Evolutionary conservation across 2,329 filamentous ascomycete genomes (phyloP), one percentile per base, ranked within the genome.

Genomic region (Aspergillus unguis): DNA sequence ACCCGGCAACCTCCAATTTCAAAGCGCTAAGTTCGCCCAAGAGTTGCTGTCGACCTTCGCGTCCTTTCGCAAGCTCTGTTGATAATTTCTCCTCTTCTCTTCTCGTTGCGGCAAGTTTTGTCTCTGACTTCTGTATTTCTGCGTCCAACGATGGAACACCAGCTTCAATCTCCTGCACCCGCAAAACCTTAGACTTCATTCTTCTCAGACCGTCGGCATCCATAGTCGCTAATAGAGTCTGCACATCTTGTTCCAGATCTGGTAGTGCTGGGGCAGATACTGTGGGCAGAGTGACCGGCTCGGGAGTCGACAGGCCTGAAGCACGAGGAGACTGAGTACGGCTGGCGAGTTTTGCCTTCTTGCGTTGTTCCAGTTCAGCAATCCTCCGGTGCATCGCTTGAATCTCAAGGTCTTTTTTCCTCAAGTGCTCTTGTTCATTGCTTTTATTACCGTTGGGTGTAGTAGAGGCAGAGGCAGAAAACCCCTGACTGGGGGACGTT

Each of bases 151-250:
- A 67, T 37, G 77, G 74, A 43, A 80, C 64, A 8, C 71, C 74
- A 25, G 73, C 72, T 58, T 79, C 71, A n/a, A 80, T 75, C 37
- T 79, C 75, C 52, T 72, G 71, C 57, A 76, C 75, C 27, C 76
- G 71, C 25, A 72, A 61, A 37, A 71, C 62, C 51, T 71, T 76
- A 43, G 65, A 63, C 31, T 69, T 68, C 50, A 74, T 60, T 26
- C 59, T 61, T 44, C 71, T 67, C 26, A 70, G 52, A 23, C 60
- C 51, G 41, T 60, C 59, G 29, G 54, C 41, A 17, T 65, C 58
- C 48, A 64, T 53, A 4, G 61, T 10, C 38, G 43, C 7, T 11
- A 40, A 7, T 9, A 50, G 25, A 3, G 27, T 23, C 6, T 50
- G 17, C 26, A 17, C n/a, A 10, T 17, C 5, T 42, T 36, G 27